Evolutionary conservation across 352 stramenopile species (phyloP), one percentile per base, ranked within the genome.

Genomic region (Pythium plurisporium): DNA sequence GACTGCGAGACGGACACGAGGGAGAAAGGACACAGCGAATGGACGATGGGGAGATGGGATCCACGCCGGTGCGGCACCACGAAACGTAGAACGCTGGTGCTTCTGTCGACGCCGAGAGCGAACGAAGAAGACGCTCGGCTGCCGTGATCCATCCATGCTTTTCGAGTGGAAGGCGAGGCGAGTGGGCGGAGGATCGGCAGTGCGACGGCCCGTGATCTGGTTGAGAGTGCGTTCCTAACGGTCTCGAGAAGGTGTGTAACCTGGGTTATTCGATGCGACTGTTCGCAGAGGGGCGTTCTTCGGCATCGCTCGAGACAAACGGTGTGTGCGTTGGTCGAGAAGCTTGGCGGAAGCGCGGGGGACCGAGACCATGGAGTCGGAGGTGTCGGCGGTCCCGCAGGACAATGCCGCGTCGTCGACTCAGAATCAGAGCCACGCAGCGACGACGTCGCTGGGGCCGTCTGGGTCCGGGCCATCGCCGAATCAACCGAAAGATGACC

Each of bases 401-500:
- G 52, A 59, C 7, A 26, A 23, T 6, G 23, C 26, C 30, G 42
- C 43, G 20, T 25, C 31, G 34, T 26, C 33, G 43, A 54, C 50
- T 10, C 26, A 43, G 29, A 53, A 42, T 27, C 57, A 65, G 17
- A 47, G n/a, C 34, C 55, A 55, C 7, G 34, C 55, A 27, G 49
- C 55, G 0, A 55, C 37, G 11, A n/a, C 45, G 12, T 62, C 45
- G 36, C 33, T 48, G 4, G 51, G 22, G 17, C 20, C 36, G 36
- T n/a, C 33, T 38, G 9, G 5, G 5, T 9, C 44, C 14, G 41
- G 19, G 7, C 19, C 55, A 37, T 34, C 55, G n/a, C 4, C 20
- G 23, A 59, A 56, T 10, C 59, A 59, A 15, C 78, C 76, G 1
- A 82, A 76, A 47, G 81, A 91, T 41, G 76, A 91, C 43, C 58